Percentiles rank a stretch among this genome's conserved stretches.
phyloP scores from a whole-genome alignment of 2,329 filamentous ascomycete genomes.

The Apiospora malaysiana region DNA sequence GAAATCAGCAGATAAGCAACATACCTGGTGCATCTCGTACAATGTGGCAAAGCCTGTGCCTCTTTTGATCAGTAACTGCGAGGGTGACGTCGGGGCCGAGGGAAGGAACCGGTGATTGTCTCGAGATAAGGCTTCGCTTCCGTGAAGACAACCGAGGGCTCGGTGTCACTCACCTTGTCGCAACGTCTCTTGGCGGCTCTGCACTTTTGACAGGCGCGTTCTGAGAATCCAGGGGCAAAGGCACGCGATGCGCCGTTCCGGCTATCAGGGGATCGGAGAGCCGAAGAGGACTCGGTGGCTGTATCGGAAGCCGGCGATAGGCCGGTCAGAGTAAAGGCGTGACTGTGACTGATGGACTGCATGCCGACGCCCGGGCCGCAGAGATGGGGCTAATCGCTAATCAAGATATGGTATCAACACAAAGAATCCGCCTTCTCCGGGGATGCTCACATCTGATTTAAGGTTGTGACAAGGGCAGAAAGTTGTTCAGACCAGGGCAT shows the following conservation, averaged over 20 bases:
- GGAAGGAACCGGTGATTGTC: no score
- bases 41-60: constrained; percentile 33
- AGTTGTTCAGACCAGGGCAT: not conserved
- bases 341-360: not conserved
- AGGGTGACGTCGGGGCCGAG: no score
- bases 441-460: not conserved
- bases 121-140: not conserved
- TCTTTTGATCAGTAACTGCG: not conserved
- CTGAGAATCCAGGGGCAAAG: constrained; percentile 22
- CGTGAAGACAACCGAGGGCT: not conserved
- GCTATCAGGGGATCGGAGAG: constrained; percentile 21
- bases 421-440: not conserved
- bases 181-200: constrained; percentile 41
- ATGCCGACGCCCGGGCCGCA: not conserved
- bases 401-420: not conserved
- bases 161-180: constrained; percentile 34
- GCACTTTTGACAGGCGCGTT: constrained; percentile 43
- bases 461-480: constrained; percentile 10
- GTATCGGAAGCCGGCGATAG: constrained; percentile 25
- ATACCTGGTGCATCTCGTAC: constrained; percentile 41
- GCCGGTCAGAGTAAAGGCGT: constrained; percentile 18
- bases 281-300: constrained; percentile 3
- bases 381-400: not conserved
- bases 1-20: not conserved
- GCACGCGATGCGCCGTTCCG: constrained; percentile 15